Conservation (phyloP, 2,329 filamentous ascomycete species). For the Penicillium sp. region DNA sequence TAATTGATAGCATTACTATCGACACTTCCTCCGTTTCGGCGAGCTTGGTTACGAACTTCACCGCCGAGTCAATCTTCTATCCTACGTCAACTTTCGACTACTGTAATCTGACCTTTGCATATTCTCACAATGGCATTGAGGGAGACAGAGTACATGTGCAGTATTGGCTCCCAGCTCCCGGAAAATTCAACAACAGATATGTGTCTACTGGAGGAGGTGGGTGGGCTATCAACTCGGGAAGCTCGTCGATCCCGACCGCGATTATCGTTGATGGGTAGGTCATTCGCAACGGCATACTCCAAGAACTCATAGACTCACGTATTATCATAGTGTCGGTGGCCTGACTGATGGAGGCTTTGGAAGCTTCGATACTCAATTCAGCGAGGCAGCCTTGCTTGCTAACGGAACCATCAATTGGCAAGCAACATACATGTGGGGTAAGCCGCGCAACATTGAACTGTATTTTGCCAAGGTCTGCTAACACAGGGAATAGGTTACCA, state of each 20-base stretch:
- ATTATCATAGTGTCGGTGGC: slow-evolving; percentile 50
- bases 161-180: slow-evolving; percentile 46
- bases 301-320: no score
- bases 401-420: slow-evolving; percentile 52
- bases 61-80: no score
- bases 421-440: slow-evolving; percentile 44
- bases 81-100: slow-evolving; percentile 13
- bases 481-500: slow-evolving; percentile 40
- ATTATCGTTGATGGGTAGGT: no score
- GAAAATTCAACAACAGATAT: slow-evolving; percentile 47
- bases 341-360: slow-evolving; percentile 54
- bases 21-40: no score
- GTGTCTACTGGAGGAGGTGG: slow-evolving; percentile 50
- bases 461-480: no score
- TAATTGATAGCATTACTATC: no score
- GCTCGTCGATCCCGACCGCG: slow-evolving; percentile 21
- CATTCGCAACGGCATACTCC: no score
- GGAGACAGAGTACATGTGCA: slow-evolving; percentile 36
- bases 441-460: no score
- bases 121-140: slow-evolving; percentile 42
- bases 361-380: slow-evolving; percentile 42
- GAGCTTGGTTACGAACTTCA: no score
- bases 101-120: slow-evolving; percentile 50
- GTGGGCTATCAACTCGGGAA: slow-evolving; percentile 42
- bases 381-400: slow-evolving; percentile 37